Base-by-base conservation (phyloP, 495 filamentous ascomycete genomes). In the Penicillium maclennaniae region DNA sequence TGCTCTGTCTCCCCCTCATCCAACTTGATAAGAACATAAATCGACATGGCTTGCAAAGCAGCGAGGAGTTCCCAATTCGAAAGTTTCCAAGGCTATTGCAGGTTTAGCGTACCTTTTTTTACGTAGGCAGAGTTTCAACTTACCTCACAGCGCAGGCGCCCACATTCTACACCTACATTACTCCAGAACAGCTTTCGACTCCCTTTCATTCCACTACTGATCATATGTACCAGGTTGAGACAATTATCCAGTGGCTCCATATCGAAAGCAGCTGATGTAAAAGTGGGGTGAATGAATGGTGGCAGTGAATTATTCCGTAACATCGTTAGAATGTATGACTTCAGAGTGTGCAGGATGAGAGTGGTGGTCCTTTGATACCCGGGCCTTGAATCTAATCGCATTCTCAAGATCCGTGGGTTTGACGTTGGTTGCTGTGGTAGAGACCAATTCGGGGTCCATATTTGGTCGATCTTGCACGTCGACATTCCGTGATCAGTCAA, bases 201-300 rank as follows among this genome's bases (percentile, higher is more conserved):
- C 15, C 67, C 68, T 42, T 56, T 55, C 27, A 68, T 27, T 6
- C 37, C 42, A 34, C 53, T 54, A 20, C 44, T 50, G 27, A 74
- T 58, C 73, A 78, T 76, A 54, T 70, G 69, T 41, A 76, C 49
- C 55, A 78, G 43, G 50, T 61, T 75, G 16, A 78, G 65, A 45
- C 75, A 79, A 51, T 77, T 79, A n/a, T 55, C 56, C 1, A 77
- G 49, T 43, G 70, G 66, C 53, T 76, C 73, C 63, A 73, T 66
- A 12, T 63, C 60, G 7, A 45, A 25, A n/a, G 58, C 47, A 39
- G 23, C 23, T 23, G 59, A 65, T 51, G 63, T 45, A 45, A 66
- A 45, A 46, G 16, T 19, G 17, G 54, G 47, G 46, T 66, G 62
- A 19, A 66, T 58, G 31, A 62, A 66, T 3, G 72, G 72, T 43